A percentile compares a stretch with the other conserved stretches of the same genome.
phyloP scores from a whole-genome alignment of 805 yeast genomes.

The Yueomyces sp. region DNA sequence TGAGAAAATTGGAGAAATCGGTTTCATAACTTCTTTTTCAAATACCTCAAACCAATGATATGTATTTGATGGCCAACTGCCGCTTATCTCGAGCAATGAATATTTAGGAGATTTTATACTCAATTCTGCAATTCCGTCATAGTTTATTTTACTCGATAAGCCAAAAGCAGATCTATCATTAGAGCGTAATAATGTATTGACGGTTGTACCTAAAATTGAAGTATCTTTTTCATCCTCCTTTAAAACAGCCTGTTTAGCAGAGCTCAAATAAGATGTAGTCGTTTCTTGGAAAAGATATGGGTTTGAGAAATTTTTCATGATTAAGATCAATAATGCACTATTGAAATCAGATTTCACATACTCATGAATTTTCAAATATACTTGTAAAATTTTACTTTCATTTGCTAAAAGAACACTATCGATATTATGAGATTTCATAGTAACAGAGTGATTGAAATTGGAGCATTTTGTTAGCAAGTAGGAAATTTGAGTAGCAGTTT shows the following conservation, averaged over 20 bases:
- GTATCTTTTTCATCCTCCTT: slow-evolving; percentile 8
- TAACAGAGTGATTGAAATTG: slow-evolving; percentile 21
- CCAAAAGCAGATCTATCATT: slow-evolving; percentile 38
- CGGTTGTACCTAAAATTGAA: slow-evolving; percentile 7
- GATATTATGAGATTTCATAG: slow-evolving; percentile 14
- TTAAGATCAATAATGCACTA: slow-evolving; percentile 28
- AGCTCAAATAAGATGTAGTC: slow-evolving; percentile 1
- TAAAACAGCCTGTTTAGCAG: slow-evolving; percentile 9
- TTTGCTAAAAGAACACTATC: slow-evolving; percentile 25
- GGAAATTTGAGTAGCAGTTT: slow-evolving; percentile 33
- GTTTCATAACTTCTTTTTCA: slow-evolving; percentile 23
- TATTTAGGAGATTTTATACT: slow-evolving; percentile 13
- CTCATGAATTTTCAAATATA: slow-evolving; percentile 27
- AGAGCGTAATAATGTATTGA: slow-evolving; percentile 13
- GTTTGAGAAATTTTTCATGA: slow-evolving; percentile 31
- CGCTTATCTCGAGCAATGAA: slow-evolving; percentile 15
- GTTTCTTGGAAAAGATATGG: slow-evolving; percentile 26
- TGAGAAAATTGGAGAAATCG: slow-evolving; percentile 28
- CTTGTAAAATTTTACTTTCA: slow-evolving; percentile 32
- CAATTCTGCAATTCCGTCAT: slow-evolving; percentile 27
- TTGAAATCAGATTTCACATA: slow-evolving; percentile 26
- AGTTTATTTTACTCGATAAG: slow-evolving; percentile 34
- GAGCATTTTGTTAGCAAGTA: slow-evolving; percentile 34
- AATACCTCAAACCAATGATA: slow-evolving; percentile 25
- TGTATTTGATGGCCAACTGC: slow-evolving; percentile 12